A percentile compares a stretch with the other conserved stretches of the same genome.
Conservation (phyloP, 2,329 filamentous ascomycete species). For the Fusarium fracticaudum region DNA sequence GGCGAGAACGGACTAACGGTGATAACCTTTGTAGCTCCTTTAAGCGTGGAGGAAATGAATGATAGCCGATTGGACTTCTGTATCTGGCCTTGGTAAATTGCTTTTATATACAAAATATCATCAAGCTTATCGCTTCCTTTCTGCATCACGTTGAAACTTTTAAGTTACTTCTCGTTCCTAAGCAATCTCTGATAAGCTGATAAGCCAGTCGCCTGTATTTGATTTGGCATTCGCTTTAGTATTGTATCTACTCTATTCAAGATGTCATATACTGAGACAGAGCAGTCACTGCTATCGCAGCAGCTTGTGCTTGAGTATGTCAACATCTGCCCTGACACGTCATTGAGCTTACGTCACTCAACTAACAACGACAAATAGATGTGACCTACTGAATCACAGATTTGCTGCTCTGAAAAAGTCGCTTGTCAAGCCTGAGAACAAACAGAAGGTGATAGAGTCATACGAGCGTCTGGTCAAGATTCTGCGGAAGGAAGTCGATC, state of each 20-base stretch:
- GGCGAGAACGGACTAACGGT: rapidly evolving
- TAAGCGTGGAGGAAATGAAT: rapidly evolving
- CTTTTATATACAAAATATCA: neutral
- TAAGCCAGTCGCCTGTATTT: rapidly evolving
- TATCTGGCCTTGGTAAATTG: neutral
- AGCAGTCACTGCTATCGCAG: neutral
- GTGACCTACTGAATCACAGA: neutral
- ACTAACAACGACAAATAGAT: neutral
- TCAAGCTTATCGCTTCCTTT: too few species aligned
- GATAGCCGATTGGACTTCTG: rapidly evolving
- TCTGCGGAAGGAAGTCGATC: neutral
- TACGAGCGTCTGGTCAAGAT: neutral
- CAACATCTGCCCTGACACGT: rapidly evolving
- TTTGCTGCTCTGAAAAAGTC: neutral
- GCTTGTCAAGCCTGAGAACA: neutral
- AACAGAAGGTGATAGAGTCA: neutral
- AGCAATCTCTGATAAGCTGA: too few species aligned
- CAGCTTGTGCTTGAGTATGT: neutral
- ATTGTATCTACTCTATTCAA: rapidly evolving
- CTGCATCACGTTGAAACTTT: neutral
- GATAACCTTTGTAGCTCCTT: too few species aligned
- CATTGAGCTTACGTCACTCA: rapidly evolving
- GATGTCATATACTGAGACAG: neutral
- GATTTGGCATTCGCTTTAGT: rapidly evolving
- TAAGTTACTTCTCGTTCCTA: too few species aligned